Base-by-base conservation (phyloP, 2,329 filamentous ascomycete genomes). In the Periconia macrospinosa region DNA sequence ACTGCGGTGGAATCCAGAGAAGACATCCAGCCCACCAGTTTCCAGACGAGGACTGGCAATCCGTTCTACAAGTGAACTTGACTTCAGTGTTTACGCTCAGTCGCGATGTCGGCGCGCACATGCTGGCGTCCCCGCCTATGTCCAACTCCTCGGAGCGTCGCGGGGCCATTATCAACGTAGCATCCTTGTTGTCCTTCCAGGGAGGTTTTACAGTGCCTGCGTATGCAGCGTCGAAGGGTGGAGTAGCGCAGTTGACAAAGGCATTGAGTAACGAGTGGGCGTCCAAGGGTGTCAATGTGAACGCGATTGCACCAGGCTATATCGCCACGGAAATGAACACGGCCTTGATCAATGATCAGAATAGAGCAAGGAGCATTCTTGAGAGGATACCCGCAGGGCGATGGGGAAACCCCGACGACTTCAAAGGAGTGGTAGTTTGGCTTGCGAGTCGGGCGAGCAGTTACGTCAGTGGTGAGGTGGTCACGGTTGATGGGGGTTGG, bases 291-390 rank as follows among this genome's bases (percentile, higher is more conserved):
- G 82, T 96, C 57, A 90, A 83, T 1, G 91, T 96, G 41, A 96
- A 96, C 72, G 90, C 89, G 8, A 90, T 96, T 68, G 91, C 92
- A 2, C 92, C 92, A 0, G 92, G 92, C 0, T 96, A 96, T 74
- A 90, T 96, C 63, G 89, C 84, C 47, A 96, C 92, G n/a, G 92
- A 96, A 56, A 96, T 96, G 92, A 97, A 96, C 72, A 83, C 81
- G 60, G 92, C 91, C 2, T 75, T 97, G 67, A 84, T 96, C 42
- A 83, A 86, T 47, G 86, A 96, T 72, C 74, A 83, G 65, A 83
- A 82, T 61, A 79, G 92, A 35, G 81, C 89, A 55, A 84, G 81
- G 59, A 87, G 87, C 66, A 96, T 96, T 62, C 82, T 89, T 67
- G 86, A 85, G 33, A 79, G 91, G 52, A 96, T 96, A 65, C 92